These are phyloP conservation scores for Talaromyces pinophilus DNA, from an alignment of 2,329 filamentous ascomycete genomes.

Conservation along the genomic window DNA sequence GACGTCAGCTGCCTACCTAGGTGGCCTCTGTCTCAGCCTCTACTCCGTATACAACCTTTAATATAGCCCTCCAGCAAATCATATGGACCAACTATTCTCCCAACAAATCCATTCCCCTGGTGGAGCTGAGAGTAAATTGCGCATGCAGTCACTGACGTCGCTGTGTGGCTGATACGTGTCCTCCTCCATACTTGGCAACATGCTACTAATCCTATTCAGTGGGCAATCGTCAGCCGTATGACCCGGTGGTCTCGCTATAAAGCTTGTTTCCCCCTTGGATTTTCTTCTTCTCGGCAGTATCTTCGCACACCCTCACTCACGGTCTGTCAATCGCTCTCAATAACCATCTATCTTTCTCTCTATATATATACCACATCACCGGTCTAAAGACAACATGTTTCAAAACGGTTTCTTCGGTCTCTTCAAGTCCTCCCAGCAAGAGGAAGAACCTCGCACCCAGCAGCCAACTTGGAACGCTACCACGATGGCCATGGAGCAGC, in stretches of 20 bases:
- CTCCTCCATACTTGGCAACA: too few relatives aligned
- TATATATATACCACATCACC: neutral
- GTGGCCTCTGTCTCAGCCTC: neutral
- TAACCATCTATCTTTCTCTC: neutral
- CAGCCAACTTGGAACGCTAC: conserved; percentile 35
- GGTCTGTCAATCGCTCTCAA: neutral
- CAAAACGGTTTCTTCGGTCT: conserved; percentile 33
- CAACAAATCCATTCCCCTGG: neutral
- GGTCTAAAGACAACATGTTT: conserved; percentile 22
- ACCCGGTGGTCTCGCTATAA: neutral
- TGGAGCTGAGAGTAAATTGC: neutral
- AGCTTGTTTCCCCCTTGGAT: conserved; percentile 1
- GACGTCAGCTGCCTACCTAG: neutral
- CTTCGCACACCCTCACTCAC: neutral
- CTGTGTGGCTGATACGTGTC: neutral
- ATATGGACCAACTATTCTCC: neutral
- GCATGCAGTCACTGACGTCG: neutral
- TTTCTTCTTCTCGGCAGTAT: neutral
- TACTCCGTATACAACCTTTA: neutral
- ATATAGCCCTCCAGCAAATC: neutral
- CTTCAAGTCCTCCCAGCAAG: conserved; percentile 36
- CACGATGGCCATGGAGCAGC: conserved; percentile 38
- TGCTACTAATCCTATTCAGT: neutral
- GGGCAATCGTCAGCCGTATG: neutral
- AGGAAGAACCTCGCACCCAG: conserved; percentile 25